These are phyloP conservation scores for Candida khao-thaluensis DNA, from an alignment of 805 yeast genomes.

Conservation along the genomic window DNA sequence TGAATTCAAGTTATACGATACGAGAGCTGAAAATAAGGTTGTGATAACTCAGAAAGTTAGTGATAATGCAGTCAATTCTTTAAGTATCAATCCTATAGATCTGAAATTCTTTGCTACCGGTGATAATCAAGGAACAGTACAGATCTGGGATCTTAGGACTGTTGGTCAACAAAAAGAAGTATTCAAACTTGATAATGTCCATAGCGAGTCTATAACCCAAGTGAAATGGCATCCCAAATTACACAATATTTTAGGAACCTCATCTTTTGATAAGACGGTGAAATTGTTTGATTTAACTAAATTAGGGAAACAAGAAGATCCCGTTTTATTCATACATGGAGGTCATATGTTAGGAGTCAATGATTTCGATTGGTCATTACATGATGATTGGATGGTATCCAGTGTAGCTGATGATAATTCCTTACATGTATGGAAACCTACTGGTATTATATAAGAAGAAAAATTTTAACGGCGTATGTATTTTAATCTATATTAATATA, in stretches of 20 bases:
- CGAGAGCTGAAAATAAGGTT: constrained; percentile 29
- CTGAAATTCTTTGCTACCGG: constrained; percentile 66
- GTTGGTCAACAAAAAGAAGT: constrained; percentile 5
- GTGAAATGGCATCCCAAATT: constrained; percentile 69
- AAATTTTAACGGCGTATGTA: too few species aligned
- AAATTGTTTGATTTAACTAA: constrained; percentile 57
- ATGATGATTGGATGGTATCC: constrained; percentile 66
- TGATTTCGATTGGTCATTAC: constrained; percentile 80
- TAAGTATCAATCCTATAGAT: constrained; percentile 60
- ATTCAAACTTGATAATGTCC: constrained; percentile 13
- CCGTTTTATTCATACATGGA: constrained; percentile 63
- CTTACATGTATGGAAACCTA: constrained; percentile 83
- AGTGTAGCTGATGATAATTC: constrained; percentile 85
- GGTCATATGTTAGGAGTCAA: constrained; percentile 89
- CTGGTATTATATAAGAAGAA: constrained; percentile 15
- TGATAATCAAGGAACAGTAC: constrained; percentile 53
- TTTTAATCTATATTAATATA: constrained; percentile 8
- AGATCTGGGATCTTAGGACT: constrained; percentile 65
- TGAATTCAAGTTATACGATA: constrained; percentile 51
- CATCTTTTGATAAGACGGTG: constrained; percentile 63
- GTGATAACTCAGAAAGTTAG: constrained; percentile 10
- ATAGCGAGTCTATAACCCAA: constrained; percentile 58
- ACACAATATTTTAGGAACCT: constrained; percentile 57
- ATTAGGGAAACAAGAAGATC: constrained; percentile 18
- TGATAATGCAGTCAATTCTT: constrained; percentile 49